Conservation (phyloP, 2,329 filamentous ascomycete genomes). For the Onygenales sp. region DNA sequence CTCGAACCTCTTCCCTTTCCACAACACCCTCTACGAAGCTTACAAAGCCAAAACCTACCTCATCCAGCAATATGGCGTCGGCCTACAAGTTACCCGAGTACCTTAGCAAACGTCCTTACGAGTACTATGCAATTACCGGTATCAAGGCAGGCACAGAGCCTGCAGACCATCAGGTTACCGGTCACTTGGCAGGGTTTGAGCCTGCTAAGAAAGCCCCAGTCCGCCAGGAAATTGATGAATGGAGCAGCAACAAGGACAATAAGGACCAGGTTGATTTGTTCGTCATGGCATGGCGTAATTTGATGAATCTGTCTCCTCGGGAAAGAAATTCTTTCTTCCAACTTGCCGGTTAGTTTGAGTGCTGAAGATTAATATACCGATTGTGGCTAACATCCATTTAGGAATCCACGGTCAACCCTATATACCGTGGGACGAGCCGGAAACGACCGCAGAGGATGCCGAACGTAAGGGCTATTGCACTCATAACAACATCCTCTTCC, state of each 20-base stretch:
- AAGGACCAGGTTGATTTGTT: constrained; percentile 1
- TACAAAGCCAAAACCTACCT: not conserved
- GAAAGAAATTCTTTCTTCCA: constrained; percentile 2
- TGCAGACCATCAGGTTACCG: not conserved
- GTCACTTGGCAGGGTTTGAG: not conserved
- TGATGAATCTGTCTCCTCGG: not conserved
- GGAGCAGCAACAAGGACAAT: constrained; percentile 2
- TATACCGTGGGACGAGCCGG: constrained; percentile 44
- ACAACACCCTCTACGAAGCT: not conserved
- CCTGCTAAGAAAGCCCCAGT: constrained; percentile 1
- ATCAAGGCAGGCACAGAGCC: not conserved
- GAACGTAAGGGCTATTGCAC: constrained; percentile 51
- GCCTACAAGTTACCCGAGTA: constrained; percentile 1
- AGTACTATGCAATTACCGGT: constrained; percentile 2
- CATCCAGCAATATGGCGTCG: not conserved
- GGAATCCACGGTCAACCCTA: constrained; percentile 71
- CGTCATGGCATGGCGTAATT: constrained; percentile 1
- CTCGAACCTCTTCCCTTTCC: not conserved
- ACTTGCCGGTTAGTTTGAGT: not conserved
- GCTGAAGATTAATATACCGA: not conserved
- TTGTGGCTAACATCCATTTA: constrained; percentile 21
- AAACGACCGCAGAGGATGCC: constrained; percentile 40
- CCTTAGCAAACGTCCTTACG: constrained; percentile 1
- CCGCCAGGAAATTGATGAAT: constrained; percentile 3
- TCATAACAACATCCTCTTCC: constrained; percentile 66